phyloP scores from a whole-genome alignment of 2,329 filamentous ascomycete species.

The Cladobotryum protrusum region DNA sequence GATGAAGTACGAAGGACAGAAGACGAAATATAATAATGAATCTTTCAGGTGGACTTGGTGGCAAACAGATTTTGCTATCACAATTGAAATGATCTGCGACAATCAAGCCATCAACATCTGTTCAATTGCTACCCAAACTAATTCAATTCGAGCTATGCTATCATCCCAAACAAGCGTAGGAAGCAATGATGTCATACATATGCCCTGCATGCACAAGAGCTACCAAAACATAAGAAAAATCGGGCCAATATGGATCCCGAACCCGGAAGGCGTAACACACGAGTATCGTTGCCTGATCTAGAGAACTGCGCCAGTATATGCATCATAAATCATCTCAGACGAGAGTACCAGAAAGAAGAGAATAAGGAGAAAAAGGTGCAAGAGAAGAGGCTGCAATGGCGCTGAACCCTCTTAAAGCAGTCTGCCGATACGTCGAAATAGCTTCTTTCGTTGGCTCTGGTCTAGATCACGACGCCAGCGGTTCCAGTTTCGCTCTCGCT shows the following conservation, averaged over 20 bases:
- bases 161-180: background rate
- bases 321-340: background rate
- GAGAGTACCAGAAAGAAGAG: background rate
- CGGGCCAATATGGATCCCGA: background rate
- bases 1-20: constrained; percentile 12
- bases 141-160: background rate
- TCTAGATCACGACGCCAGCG: constrained; percentile 36
- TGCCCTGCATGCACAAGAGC: background rate
- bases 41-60: background rate
- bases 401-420: constrained; percentile 12
- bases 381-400: background rate
- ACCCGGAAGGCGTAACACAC: background rate
- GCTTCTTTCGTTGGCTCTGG: constrained; percentile 28
- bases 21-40: background rate
- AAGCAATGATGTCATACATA: background rate
- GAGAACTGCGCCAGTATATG: background rate
- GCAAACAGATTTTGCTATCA: background rate
- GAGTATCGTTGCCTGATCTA: background rate
- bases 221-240: too few relatives aligned
- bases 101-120: background rate
- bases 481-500: constrained; percentile 44
- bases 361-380: background rate
- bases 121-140: too few relatives aligned
- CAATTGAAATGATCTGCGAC: background rate
- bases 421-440: constrained; percentile 34